Conservation (phyloP, 2,329 filamentous ascomycete species). For the Trichophyton verrucosum region DNA sequence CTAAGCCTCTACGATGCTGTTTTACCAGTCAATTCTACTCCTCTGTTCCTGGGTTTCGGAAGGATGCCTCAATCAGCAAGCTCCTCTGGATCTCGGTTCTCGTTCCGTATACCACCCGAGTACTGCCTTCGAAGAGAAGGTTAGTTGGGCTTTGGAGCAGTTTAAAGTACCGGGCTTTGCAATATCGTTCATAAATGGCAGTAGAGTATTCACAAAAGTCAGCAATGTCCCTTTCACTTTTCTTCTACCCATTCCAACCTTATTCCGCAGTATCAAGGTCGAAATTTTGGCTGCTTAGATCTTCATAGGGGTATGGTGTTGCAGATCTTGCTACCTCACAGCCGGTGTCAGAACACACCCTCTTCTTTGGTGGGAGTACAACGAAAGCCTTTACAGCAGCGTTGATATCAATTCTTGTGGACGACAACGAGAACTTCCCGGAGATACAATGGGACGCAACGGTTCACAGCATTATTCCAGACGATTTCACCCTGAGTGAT, state of each 20-base stretch:
- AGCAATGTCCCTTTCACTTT: background rate
- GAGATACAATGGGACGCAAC: conserved; percentile 15
- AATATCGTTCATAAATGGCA: conserved; percentile 5
- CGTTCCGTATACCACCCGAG: background rate
- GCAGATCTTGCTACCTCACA: conserved; percentile 23
- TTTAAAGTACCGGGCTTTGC: conserved; percentile 9
- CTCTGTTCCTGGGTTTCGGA: conserved; percentile 5
- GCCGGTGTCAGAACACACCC: conserved; percentile 34
- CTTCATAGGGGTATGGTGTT: conserved; percentile 31
- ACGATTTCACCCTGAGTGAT: conserved; percentile 25
- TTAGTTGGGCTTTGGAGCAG: conserved; percentile 5
- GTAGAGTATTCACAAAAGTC: conserved; percentile 7
- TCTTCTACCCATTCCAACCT: background rate
- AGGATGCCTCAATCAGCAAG: conserved; percentile 5
- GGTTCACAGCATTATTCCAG: conserved; percentile 12
- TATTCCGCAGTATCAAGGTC: background rate
- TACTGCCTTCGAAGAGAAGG: conserved; percentile 6
- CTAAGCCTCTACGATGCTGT: background rate
- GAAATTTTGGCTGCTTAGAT: background rate
- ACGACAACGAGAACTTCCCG: conserved; percentile 18
- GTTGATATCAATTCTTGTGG: conserved; percentile 33
- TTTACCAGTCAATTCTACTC: conserved; percentile 6
- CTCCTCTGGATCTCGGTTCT: background rate
- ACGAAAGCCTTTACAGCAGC: conserved; percentile 45
- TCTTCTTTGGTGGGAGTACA: conserved; percentile 44